Base-by-base conservation (phyloP, 2,329 filamentous ascomycete genomes). In the Aspergillus udagawae region DNA sequence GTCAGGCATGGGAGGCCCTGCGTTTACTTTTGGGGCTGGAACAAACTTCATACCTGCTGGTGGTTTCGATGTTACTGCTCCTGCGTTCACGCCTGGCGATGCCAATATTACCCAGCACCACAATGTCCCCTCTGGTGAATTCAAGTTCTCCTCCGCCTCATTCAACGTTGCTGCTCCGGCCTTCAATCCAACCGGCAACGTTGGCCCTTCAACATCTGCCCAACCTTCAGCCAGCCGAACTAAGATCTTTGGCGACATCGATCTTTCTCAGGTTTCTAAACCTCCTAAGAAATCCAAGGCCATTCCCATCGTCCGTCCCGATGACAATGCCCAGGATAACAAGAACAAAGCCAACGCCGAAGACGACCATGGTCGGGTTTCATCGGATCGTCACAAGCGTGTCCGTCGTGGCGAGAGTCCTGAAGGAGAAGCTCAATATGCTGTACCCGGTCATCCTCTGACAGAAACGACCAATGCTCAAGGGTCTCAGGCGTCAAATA, bases 161-260 rank as follows among this genome's bases (percentile, higher is more conserved):
- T 91, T 93, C 76, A 86, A 89, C 59, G 87, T 90, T 3, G 87
- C 89, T 69, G 91, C 90, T 3, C 89, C 90, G 12, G 79, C 84
- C 0, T 95, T 95, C 71, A 91, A 86, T 21, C 90, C 90, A 2
- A 76, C 72, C 41, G 68, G 61, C 10, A 72, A 65, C 49, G 56
- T 72, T 23, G 65, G 65, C 45, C 67, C 68, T n/a, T 57, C 63
- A 41, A 59, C 53, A 12, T 57, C 67, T 14, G 60, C 64, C 23
- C 59, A 63, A 41, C 61, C 66, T 49, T 60, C 60, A 27, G 55
- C 51, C 20, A 56, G 61, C 21, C 63, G 60, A 21, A 68, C 70
- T 25, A 79, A 75, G 53, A 90, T 92, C 64, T 91, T 92, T 70
- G 82, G 85, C 51, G 86, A 86, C 45, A 87, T 92, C 63, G 83